These are phyloP conservation scores for Botrytis cinerea DNA, from an alignment of 2,329 filamentous ascomycete genomes.

Conservation along the genomic window DNA sequence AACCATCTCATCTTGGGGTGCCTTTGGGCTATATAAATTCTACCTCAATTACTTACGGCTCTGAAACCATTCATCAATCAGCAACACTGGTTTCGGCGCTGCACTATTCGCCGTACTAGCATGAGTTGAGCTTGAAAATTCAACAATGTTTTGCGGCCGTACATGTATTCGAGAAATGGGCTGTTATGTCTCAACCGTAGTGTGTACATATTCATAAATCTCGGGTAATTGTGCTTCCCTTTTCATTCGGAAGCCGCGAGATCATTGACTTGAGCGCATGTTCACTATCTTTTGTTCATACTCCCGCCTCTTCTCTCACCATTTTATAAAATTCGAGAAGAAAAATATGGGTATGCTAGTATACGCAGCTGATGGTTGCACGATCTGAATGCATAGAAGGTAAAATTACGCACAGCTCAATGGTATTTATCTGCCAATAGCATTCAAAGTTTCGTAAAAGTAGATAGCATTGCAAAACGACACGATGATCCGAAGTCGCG, in stretches of 20 bases:
- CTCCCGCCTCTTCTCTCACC: not conserved
- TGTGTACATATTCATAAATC: too few species aligned
- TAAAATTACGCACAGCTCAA: not conserved
- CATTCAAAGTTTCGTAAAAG: not conserved
- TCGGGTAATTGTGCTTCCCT: too few species aligned
- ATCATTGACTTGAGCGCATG: not conserved
- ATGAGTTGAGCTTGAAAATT: too few species aligned
- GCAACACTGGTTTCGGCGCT: too few species aligned
- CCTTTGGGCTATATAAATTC: too few species aligned
- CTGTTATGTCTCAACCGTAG: too few species aligned
- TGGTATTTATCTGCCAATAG: not conserved
- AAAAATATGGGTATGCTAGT: not conserved
- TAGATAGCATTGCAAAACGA: accelerated
- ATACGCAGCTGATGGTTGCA: not conserved
- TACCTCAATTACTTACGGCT: too few species aligned
- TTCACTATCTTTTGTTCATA: not conserved
- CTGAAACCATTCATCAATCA: too few species aligned
- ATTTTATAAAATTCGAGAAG: not conserved
- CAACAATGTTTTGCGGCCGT: too few species aligned
- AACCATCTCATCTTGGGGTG: too few species aligned
- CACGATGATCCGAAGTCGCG: not conserved
- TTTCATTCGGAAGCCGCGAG: not conserved
- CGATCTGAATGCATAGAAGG: not conserved
- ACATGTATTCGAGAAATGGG: too few species aligned
- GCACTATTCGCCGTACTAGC: too few species aligned